Conservation (phyloP, 2,329 filamentous ascomycete genomes). For the Aureobasidium sp. region DNA sequence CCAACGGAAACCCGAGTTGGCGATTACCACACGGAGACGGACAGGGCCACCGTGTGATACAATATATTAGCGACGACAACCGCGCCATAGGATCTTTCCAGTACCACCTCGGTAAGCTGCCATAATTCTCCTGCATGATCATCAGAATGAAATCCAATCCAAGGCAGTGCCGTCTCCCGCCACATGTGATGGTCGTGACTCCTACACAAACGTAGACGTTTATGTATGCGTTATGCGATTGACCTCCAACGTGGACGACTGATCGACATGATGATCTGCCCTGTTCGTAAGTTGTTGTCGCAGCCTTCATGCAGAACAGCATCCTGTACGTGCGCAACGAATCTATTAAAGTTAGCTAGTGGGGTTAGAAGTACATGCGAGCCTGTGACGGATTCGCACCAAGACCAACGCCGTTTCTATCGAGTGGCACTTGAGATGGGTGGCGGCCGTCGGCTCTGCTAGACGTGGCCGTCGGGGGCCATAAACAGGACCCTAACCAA, state of each 20-base stretch:
- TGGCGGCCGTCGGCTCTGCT: background rate
- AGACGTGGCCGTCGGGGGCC: background rate
- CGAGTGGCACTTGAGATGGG: background rate
- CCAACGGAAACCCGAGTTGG: too few relatives aligned
- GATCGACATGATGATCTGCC: background rate
- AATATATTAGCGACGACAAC: too few relatives aligned
- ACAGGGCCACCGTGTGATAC: too few relatives aligned
- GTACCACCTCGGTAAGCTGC: too few relatives aligned
- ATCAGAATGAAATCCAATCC: too few relatives aligned
- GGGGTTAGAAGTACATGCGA: constrained; percentile 4
- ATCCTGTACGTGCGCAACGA: constrained; percentile 1
- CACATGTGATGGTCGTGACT: too few relatives aligned
- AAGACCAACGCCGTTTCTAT: constrained; percentile 4
- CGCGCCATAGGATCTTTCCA: too few relatives aligned
- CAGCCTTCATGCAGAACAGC: background rate
- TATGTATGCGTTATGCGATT: background rate
- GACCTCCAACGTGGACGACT: background rate
- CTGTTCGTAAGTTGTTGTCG: background rate
- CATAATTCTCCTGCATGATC: too few relatives aligned
- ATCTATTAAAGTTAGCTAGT: constrained; percentile 1
- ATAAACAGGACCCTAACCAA: background rate
- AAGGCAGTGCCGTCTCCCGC: too few relatives aligned
- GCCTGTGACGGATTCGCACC: constrained; percentile 1
- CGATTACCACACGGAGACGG: too few relatives aligned
- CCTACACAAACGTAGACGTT: too few relatives aligned